phyloP scores from a whole-genome alignment of 768 basidiomycete species.

The Boletus tomentosulus region DNA sequence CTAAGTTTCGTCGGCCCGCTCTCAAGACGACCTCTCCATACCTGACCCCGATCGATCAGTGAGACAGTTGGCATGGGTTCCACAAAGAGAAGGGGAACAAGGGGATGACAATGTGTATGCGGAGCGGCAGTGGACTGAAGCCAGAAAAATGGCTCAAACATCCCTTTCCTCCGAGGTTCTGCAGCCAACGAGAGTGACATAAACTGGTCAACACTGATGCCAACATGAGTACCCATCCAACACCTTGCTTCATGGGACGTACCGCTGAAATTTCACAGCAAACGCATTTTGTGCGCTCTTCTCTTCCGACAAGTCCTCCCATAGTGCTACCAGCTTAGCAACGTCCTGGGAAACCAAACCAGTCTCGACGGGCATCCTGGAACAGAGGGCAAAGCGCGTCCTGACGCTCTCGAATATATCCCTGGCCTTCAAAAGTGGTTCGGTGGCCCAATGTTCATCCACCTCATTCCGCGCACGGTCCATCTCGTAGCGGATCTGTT shows the following conservation, averaged over 20 bases:
- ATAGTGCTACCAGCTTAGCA: slow-evolving; percentile 49
- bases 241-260: slow-evolving; percentile 21
- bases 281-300: slow-evolving; percentile 38
- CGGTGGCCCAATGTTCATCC: slow-evolving; percentile 43
- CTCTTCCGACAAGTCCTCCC: slow-evolving; percentile 46
- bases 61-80: slow-evolving; percentile 66
- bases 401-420: slow-evolving; percentile 51
- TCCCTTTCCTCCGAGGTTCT: slow-evolving; percentile 68
- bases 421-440: slow-evolving; percentile 38
- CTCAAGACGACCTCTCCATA: slow-evolving; percentile 67
- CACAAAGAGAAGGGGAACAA: slow-evolving; percentile 69
- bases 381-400: slow-evolving; percentile 49
- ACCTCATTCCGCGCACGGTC: slow-evolving; percentile 42
- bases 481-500: slow-evolving; percentile 44
- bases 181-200: slow-evolving; percentile 73
- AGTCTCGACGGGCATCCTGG: slow-evolving; percentile 35
- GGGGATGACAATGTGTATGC: slow-evolving; percentile 39
- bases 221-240: neutral
- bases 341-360: slow-evolving; percentile 45
- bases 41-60: slow-evolving; percentile 61
- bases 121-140: slow-evolving; percentile 38
- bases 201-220: slow-evolving; percentile 64
- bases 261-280: slow-evolving; percentile 62
- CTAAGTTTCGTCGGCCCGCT: slow-evolving; percentile 47
- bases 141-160: slow-evolving; percentile 81